These are phyloP conservation scores for Verticillium nonalfalfae DNA, from an alignment of 2,329 filamentous ascomycete species.

Conservation along the genomic window DNA sequence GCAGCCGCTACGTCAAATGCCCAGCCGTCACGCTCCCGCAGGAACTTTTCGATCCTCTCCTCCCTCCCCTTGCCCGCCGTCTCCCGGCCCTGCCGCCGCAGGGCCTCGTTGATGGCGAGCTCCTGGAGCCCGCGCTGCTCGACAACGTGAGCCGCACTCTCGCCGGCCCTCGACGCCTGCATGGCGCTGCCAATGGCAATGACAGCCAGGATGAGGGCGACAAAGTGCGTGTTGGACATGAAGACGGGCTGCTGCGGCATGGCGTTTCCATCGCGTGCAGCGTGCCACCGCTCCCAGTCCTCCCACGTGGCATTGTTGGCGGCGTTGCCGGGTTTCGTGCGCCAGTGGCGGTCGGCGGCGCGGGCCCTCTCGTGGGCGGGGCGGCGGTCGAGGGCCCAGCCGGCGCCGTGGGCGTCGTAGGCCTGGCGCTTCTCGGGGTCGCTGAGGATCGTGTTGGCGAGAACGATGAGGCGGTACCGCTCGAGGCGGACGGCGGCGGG, in stretches of 20 bases:
- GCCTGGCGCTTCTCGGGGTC: slow-evolving; percentile 70
- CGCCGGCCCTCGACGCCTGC: slow-evolving; percentile 65
- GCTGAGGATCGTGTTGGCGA: slow-evolving; percentile 82
- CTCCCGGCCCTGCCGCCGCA: slow-evolving; percentile 46
- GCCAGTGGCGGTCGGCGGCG: slow-evolving; percentile 42
- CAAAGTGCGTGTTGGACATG: slow-evolving; percentile 76
- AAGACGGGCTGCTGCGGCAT: slow-evolving; percentile 47
- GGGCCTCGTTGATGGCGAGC: slow-evolving; percentile 56
- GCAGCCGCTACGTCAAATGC: slow-evolving; percentile 23
- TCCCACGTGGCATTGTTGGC: slow-evolving; percentile 89
- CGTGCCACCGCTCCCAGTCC: slow-evolving; percentile 84
- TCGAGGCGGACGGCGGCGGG: slow-evolving; percentile 65
- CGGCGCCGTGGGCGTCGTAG: slow-evolving; percentile 76
- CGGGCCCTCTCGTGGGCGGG: slow-evolving; percentile 23
- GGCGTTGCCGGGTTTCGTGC: slow-evolving; percentile 37
- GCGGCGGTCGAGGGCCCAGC: slow-evolving; percentile 64
- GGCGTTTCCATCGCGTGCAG: slow-evolving; percentile 37
- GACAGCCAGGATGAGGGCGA: slow-evolving; percentile 57
- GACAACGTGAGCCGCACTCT: slow-evolving; percentile 54
- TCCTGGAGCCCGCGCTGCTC: slow-evolving; percentile 63
- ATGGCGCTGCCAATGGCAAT: slow-evolving; percentile 64
- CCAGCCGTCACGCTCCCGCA: slow-evolving; percentile 61
- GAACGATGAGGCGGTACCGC: slow-evolving; percentile 81
- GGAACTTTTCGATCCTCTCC: slow-evolving; percentile 69
- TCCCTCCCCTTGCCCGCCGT: slow-evolving; percentile 48